Evolutionary conservation across 331 rosid genomes (phyloP).

Genomic region (Erythrophleum ivorense): DNA sequence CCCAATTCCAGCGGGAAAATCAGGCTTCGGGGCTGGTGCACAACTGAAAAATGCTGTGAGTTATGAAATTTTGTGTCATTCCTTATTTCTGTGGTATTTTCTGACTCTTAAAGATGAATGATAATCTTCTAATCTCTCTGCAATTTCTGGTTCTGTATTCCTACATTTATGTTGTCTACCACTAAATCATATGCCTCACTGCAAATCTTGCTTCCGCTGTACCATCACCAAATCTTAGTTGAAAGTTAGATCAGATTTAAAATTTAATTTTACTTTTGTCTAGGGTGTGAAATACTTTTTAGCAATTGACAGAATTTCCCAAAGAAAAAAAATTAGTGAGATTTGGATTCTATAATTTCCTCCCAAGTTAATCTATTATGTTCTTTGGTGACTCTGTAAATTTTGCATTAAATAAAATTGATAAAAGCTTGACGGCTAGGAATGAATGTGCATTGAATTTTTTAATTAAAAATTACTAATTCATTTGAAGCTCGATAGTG

Average conservation of each 20-base stretch:
- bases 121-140: constrained; percentile 1
- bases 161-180: constrained; percentile 10
- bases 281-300: background rate
- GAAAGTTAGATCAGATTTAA: background rate
- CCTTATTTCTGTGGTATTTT: background rate
- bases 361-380: background rate
- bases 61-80: constrained; percentile 10
- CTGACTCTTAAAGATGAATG: background rate
- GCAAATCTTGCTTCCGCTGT: constrained; percentile 24
- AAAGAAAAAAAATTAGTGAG: background rate
- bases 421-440: background rate
- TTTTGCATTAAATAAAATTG: background rate
- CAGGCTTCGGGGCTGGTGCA: constrained; percentile 89
- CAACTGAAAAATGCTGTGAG: constrained; percentile 94
- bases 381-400: background rate
- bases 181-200: background rate
- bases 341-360: constrained; percentile 14
- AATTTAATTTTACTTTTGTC: background rate
- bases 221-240: background rate
- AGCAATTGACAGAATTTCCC: background rate
- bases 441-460: background rate
- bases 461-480: background rate
- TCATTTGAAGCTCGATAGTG: constrained; percentile 1
- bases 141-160: background rate
- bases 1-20: constrained; percentile 84